Percentiles rank a stretch among this genome's conserved stretches.
Evolutionary conservation across 139 green algal genomes (phyloP).

Genomic region (Pleodorina starrii): DNA sequence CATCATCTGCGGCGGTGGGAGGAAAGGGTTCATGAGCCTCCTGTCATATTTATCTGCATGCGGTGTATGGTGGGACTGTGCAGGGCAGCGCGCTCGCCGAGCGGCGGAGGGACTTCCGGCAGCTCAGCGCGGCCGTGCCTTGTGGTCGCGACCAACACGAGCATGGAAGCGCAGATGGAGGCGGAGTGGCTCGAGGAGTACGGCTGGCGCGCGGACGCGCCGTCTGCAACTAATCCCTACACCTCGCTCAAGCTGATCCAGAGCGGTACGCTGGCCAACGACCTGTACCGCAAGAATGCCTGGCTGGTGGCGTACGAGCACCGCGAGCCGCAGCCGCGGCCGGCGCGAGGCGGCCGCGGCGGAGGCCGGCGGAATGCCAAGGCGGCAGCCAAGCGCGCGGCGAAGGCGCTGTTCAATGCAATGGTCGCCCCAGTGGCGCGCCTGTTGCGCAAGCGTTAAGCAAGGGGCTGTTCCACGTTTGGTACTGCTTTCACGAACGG

Average conservation of each 20-base stretch:
- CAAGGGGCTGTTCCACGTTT: background rate
- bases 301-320: constrained; percentile 36
- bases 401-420: background rate
- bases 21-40: no score
- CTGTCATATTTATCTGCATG: background rate
- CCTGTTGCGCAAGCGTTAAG: background rate
- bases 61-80: background rate
- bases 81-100: background rate
- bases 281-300: constrained; percentile 56
- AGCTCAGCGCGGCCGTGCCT: background rate
- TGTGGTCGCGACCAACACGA: constrained; percentile 55
- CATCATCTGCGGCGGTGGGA: no score
- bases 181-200: constrained; percentile 4
- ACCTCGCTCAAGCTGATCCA: constrained; percentile 51
- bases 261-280: constrained; percentile 48
- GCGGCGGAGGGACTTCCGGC: background rate
- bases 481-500: no score
- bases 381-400: background rate
- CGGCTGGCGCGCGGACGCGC: background rate
- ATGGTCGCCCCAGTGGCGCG: background rate
- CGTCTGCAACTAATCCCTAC: constrained; percentile 33
- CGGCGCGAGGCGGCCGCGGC: background rate
- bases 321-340: no score
- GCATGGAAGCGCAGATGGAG: constrained; percentile 50
- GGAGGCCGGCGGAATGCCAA: background rate